A percentile compares a stretch with the other conserved stretches of the same genome.
Evolutionary conservation across 2,329 filamentous ascomycete genomes (phyloP).

Genomic region (Neofusicoccum cordaticola): DNA sequence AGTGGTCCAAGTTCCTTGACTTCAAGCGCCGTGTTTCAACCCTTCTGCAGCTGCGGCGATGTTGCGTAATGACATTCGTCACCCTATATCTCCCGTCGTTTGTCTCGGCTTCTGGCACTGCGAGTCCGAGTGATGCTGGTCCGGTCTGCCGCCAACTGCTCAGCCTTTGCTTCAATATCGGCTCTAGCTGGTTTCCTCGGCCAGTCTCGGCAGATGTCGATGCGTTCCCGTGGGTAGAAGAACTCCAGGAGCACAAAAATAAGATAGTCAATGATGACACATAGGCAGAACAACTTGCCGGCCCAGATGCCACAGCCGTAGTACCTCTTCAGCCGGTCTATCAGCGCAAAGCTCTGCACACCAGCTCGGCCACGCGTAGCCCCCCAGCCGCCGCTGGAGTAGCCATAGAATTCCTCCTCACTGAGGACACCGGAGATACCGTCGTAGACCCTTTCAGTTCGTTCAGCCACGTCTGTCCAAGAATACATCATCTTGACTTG

Average conservation of each 20-base stretch:
- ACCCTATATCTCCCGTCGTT: background rate
- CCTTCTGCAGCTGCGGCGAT: background rate
- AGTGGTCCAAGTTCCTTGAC: background rate
- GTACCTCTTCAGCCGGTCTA: slow-evolving; percentile 92
- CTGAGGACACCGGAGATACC: slow-evolving; percentile 84
- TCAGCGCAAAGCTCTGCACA: slow-evolving; percentile 84
- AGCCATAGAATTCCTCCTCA: slow-evolving; percentile 85
- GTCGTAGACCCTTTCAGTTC: slow-evolving; percentile 93
- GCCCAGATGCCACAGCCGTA: slow-evolving; percentile 99
- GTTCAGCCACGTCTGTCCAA: slow-evolving; percentile 91
- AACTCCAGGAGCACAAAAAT: slow-evolving; percentile 86
- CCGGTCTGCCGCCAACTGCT: background rate
- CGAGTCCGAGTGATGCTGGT: background rate
- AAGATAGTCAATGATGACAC: slow-evolving; percentile 89
- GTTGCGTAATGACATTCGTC: background rate
- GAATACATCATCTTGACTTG: slow-evolving; percentile 99
- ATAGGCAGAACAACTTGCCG: slow-evolving; percentile 93
- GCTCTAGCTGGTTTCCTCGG: slow-evolving; percentile 64
- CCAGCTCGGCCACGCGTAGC: slow-evolving; percentile 66
- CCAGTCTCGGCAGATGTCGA: slow-evolving; percentile 90
- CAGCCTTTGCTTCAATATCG: background rate
- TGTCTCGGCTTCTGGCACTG: slow-evolving; percentile 1
- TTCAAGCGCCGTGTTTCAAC: slow-evolving; percentile 4
- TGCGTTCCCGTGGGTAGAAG: slow-evolving; percentile 77
- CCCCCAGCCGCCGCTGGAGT: slow-evolving; percentile 68